Evolutionary conservation across 2,329 filamentous ascomycete species (phyloP), one percentile per base, ranked within the genome.

Genomic region (Pestalotiopsis sp.): DNA sequence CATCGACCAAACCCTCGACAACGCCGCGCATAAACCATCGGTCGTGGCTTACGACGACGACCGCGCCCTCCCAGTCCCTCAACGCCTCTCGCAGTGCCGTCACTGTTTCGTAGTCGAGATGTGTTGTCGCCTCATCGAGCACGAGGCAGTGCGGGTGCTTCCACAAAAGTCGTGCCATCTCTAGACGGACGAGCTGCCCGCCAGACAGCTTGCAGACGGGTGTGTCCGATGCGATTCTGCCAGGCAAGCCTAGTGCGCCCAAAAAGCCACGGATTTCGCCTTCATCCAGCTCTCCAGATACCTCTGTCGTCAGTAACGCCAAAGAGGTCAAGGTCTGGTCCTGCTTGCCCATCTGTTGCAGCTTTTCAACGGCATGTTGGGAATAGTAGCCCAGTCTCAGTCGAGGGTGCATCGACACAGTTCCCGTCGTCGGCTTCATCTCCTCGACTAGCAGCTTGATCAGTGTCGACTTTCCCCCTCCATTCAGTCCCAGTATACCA

Each of bases 61-160:
- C 86, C 0, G 93, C 93, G 0, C 93, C 93, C 67, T 90, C 86
- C 85, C 92, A 97, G 2, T 81, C 81, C 14, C 86, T 84, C 71
- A 97, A 78, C 2, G 91, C 91, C 27, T 87, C 84, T 0, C 91
- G 85, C 67, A 97, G 80, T 2, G 92, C 92, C 7, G 89, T 87
- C 27, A 95, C 92, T 0, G 92, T 95, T 80, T 96, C 89, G 70
- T 92, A 93, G 77, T 97, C 94, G 56, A 97, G 84, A 82, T 97
- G 94, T 1, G 93, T 95, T 6, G 93, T 96, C 27, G 94, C 91
- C 78, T 94, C 94, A 76, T 95, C 93, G 7, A 95, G 85, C 5
- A 95, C 85, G 2, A 95, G 84, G 68, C 93, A 86, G 72, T 95
- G 92, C 23, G 92, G 92, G 3, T 87, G 83, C 56, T 82, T 83